Base-by-base conservation (phyloP, 1,139 yeast genomes). In the Diutina ranongensis region DNA sequence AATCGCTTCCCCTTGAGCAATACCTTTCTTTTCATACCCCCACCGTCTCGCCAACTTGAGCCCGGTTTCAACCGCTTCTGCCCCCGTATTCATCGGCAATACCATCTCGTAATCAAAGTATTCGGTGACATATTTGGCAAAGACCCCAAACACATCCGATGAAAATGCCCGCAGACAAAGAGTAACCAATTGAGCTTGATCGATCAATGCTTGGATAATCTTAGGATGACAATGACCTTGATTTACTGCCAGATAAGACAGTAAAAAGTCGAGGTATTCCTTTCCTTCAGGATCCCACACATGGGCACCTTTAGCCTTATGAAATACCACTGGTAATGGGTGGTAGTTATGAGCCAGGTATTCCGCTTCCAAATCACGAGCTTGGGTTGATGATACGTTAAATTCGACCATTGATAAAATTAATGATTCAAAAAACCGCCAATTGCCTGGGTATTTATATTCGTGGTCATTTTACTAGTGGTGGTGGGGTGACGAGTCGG, bases 261-360 rank as follows among this genome's bases (percentile, higher is more conserved):
- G 83, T 53, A 88, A 68, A 60, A 88, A 88, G 63, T 88, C 97
- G 54, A 88, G 68, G 62, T 84, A 84, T 59, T 83, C 87, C 45
- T 74, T 82, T 51, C 96, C 97, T 65, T 89, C 97, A 12, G 97
- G 97, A 60, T 92, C 97, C 97, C 97, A 89, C 34, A 92, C 97
- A 52, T 85, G 85, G 33, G 97, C 96, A 45, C 97, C 97, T 51
- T 64, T 54, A 18, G 95, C 97, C 60, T 74, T 80, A 56, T 85
- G 72, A 65, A 89, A 83, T 15, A 92, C 97, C 50, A 89, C 97
- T 12, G 98, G 97, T 54, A 89, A 70, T 47, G 98, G 97, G 64
- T 88, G 97, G 68, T 89, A 89, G 72, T 92, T 89, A 70, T 89
- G 97, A 22, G 97, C 98, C 45, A 96, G 87, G 68, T 83, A 87